Evolutionary conservation across 1,284 basidiomycete genomes (phyloP), one percentile per base, ranked within the genome.

Genomic region (Phaffia rhodozyma): DNA sequence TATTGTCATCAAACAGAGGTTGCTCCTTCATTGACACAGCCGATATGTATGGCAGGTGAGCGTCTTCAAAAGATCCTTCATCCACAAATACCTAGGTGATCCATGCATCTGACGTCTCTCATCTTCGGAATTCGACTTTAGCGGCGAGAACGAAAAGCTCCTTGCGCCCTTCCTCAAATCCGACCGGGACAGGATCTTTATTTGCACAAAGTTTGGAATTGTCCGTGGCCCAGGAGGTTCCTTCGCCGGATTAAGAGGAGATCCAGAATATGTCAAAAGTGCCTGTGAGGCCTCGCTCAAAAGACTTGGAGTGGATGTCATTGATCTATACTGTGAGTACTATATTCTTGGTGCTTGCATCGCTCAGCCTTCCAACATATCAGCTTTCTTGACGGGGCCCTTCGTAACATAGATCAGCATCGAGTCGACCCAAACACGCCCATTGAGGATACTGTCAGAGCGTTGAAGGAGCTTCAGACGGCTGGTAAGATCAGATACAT

Each of bases 261-360:
- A 57, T 52, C 16, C 61, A 60, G 69, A 70, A 67, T 70, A 74
- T 69, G 75, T 75, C 53, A 73, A 71, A 25, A 60, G 73, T 61
- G 74, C 76, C 1, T 66, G 75, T 51, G 74, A 77, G 38, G 70
- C 69, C 61, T 79, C 78, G 7, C 68, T 79, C 34, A 69, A 74
- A 66, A 71, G 72, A n/a, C 75, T 83, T 4, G 78, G 78, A 0
- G 72, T 78, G 5, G 78, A 81, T 23, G 69, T 71, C 6, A 75
- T 82, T 55, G 81, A 82, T 61, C 69, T 82, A 11, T 80, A 74
- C 67, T 82, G 82, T 65, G 75, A 70, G 66, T 76, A 74, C 47
- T 11, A 49, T 27, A 27, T 54, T 34, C n/a, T 30, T 47, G 32
- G 43, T 56, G 32, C 47, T 18, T 23, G 18, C 54, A 38, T 23